Base-by-base conservation (phyloP, 306 rosid genomes). In the Dryas alaskensis region DNA sequence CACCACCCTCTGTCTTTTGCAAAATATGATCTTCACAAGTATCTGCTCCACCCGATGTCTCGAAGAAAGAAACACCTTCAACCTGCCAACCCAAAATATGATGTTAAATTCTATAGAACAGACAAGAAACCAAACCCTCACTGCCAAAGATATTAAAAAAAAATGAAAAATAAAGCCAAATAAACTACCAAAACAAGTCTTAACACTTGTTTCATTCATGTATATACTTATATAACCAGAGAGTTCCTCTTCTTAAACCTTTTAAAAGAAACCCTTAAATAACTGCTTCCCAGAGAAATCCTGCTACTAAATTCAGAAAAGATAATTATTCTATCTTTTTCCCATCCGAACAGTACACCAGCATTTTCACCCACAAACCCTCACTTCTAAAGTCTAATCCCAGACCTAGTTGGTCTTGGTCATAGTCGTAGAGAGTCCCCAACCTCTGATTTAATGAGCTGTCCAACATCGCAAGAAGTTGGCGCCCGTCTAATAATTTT, bases 11-110 rank as follows among this genome's bases (percentile, higher is more conserved):
- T 8, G 79, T 13, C 47, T 59, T 57, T 51, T 27, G 72, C 55
- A 76, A 63, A 64, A 79, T 65, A 74, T 76, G 79, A 77, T 73
- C 80, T 73, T 76, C 81, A 78, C 51, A 46, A 65, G 40, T 77
- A 69, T 76, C 81, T 39, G 55, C 70, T 77, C 69, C 81, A 48
- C 75, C 70, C 59, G 72, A 82, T 74, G 87, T 77, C 78, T 79
- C 86, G 72, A 91, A 62, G 75, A 73, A 88, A 84, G 91, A 88
- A 83, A 93, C 65, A 70, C 52, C 78, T 78, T 93, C 97, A 79
- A 93, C 96, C 98, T 93, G 85, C 74, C 87, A 80, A 46, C 57
- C 5, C 12, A 42, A 63, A 71, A 81, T 53, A 77, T 64, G 25
- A 81, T 47, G 70, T 50, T 59, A 22, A 78, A 54, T 63, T 57